These are phyloP conservation scores for Diversispora epigaea DNA, from an alignment of 192 early-diverging fungal species.

Conservation along the genomic window DNA sequence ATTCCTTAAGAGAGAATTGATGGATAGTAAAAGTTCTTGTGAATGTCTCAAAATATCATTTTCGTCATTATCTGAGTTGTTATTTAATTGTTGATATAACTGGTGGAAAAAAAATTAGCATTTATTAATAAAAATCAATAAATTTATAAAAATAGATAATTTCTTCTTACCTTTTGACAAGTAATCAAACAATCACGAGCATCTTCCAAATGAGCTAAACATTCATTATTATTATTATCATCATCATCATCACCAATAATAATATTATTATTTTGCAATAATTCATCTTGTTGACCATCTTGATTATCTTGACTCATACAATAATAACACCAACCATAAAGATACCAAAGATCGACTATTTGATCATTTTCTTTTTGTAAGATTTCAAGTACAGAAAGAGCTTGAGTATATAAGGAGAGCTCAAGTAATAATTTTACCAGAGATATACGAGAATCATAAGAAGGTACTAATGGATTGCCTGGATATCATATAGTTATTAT, in stretches of 20 bases:
- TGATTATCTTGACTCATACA: conserved; percentile 54
- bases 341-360: conserved; percentile 89
- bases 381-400: conserved; percentile 75
- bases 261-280: conserved; percentile 28
- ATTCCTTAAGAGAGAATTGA: too few species aligned
- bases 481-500: background rate
- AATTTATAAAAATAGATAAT: too few species aligned
- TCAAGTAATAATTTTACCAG: conserved; percentile 87
- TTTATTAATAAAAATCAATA: conserved; percentile 27
- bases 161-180: conserved; percentile 57
- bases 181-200: conserved; percentile 78
- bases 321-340: conserved; percentile 93
- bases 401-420: conserved; percentile 72
- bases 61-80: background rate
- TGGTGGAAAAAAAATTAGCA: conserved; percentile 28
- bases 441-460: conserved; percentile 81
- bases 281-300: conserved; percentile 26
- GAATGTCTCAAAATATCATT: too few species aligned
- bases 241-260: too few species aligned
- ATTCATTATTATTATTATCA: conserved; percentile 46
- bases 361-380: conserved; percentile 91
- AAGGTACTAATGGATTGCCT: conserved; percentile 63
- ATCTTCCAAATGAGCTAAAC: conserved; percentile 59
- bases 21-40: too few species aligned
- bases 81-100: background rate